Conservation (phyloP, 2,329 filamentous ascomycete species). For the Phoma herbarum region DNA sequence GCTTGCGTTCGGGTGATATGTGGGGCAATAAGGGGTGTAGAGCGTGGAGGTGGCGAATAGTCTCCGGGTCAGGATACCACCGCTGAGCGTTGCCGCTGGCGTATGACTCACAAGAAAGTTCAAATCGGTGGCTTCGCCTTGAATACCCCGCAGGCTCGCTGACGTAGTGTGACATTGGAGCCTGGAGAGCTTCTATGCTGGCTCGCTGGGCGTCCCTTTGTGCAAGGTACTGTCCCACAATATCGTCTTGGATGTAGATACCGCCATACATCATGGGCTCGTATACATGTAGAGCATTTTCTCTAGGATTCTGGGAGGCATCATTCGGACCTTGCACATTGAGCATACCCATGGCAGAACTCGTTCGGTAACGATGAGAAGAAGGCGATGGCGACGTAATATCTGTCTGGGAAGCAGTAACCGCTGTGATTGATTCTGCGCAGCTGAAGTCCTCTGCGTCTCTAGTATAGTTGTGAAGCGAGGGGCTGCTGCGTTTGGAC, state of each 20-base stretch:
- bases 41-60: conserved; percentile 30
- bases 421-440: neutral
- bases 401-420: conserved; percentile 1
- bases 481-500: neutral
- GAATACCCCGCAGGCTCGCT: neutral
- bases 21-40: conserved; percentile 26
- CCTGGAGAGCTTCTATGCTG: neutral
- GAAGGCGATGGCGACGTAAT: conserved; percentile 4
- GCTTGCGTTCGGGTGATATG: conserved; percentile 26
- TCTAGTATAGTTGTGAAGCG: neutral
- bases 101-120: conserved; percentile 7
- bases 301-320: neutral
- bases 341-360: no score
- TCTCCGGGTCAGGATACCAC: conserved; percentile 30
- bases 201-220: neutral
- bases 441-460: neutral
- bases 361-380: neutral
- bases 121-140: neutral
- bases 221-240: conserved; percentile 10
- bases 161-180: neutral
- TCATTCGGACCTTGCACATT: neutral
- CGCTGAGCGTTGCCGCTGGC: neutral
- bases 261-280: neutral
- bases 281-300: no score
- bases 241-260: neutral